Evolutionary conservation across 1,139 yeast genomes (phyloP), one percentile per base, ranked within the genome.

Genomic region (Saccharomycopsis phalli): DNA sequence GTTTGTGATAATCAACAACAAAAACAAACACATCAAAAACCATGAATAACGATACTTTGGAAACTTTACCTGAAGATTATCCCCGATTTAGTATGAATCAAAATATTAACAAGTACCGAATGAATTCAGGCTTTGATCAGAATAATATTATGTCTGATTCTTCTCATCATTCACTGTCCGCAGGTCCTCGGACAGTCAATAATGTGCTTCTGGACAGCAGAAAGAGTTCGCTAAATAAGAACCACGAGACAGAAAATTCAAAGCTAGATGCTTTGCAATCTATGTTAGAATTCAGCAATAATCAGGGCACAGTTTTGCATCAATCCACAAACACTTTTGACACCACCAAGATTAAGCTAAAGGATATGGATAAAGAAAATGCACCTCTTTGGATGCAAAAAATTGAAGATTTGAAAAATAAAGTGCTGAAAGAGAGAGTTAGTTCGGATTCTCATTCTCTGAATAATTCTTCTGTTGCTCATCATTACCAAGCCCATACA

Each of bases 11-110:
- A n/a, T n/a, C n/a, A n/a, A n/a, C n/a, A n/a, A n/a, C n/a, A n/a
- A n/a, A n/a, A n/a, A n/a, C n/a, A n/a, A n/a, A n/a, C n/a, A n/a
- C n/a, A n/a, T n/a, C n/a, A n/a, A 37, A 30, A 35, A 20, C 35
- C 25, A 34, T 27, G 23, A 27, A 29, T n/a, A 34, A 23, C 34
- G 38, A 40, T 21, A 34, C 48, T 6, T 30, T 45, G 22, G 46
- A 45, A 28, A 45, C 48, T 10, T 33, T 45, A 19, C 46, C 48
- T 7, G 48, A 45, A 26, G 26, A 45, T 28, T 45, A 45, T 31
- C 44, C 36, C 20, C 37, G 36, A n/a, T 45, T 45, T 23, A 37
- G 40, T 30, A 42, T 42, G 25, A 31, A n/a, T 21, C 31, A 20
- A 19, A 36, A 37, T 11, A 30, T 16, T 29, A 37, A 36, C 8